Base-by-base conservation (phyloP, 768 basidiomycete species). In the Asterophora parasitica region DNA sequence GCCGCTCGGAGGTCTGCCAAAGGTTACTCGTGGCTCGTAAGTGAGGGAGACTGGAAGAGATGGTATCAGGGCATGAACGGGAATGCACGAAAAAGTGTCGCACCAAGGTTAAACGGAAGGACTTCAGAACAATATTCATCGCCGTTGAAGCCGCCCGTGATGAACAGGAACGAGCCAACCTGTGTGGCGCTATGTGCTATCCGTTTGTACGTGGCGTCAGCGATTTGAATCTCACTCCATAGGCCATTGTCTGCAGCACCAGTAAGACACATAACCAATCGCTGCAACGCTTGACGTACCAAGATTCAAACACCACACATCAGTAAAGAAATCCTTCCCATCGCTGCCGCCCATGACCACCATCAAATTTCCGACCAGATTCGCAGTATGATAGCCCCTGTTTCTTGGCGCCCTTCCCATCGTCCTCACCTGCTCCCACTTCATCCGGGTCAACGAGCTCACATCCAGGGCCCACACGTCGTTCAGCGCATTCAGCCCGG, bases 321-420 rank as follows among this genome's bases (percentile, higher is more conserved):
- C 91, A 11, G 81, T 82, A 60, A 93, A 96, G 47, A 86, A 89
- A 53, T 90, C 85, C 47, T 79, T 79, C 3, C 92, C 92, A 62
- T 96, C 92, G 54, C 90, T 92, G 1, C 95, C 94, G 1, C 95
- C 95, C 23, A 92, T 73, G 26, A 97, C 72, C 37, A 97, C 75
- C 85, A 95, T 92, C 49, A 85, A 77, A 54, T 85, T 82, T 23
- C 85, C 84, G 4, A 95, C 78, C 23, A 96, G 70, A 60, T 92
- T 94, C 30, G 92, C 88, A 0, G 90, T 88, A 65, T 96, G 93
- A 59, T 97, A 97, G 0, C 93, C 94, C 46, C 90, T 74, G 15
- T 83, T 72, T 4, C 71, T 66, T 1, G 88, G 86, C 45, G 72
- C 73, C 15, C 72, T 68, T 0, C 83, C 81, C 0, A 61, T 58